Conservation (phyloP, 106 monocot species). For the Allium fistulosum region DNA sequence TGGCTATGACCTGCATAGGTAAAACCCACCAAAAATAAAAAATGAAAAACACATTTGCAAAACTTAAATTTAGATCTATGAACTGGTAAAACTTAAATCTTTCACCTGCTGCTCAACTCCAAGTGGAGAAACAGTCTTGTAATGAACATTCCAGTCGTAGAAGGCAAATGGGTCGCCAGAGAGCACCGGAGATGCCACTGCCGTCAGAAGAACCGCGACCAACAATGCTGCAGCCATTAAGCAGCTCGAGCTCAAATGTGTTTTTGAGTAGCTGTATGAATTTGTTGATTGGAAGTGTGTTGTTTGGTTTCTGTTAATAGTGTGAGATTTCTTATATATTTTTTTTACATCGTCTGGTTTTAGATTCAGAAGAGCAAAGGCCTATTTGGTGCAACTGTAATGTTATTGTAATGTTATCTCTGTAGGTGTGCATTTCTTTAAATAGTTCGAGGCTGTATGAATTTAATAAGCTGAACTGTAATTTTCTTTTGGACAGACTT, state of each 20-base stretch:
- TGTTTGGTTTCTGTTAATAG: not conserved
- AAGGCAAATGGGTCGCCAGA: conserved; percentile 58
- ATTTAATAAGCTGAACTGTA: too few relatives aligned
- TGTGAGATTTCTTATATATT: not conserved
- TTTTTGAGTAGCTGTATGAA: not conserved
- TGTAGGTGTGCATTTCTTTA: too few relatives aligned
- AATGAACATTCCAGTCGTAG: conserved; percentile 79
- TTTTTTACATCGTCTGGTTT: not conserved
- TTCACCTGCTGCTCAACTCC: conserved; percentile 70
- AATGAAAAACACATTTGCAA: not conserved
- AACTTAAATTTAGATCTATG: not conserved
- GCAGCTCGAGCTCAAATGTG: not conserved
- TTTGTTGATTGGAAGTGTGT: not conserved
- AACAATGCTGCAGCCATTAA: not conserved
- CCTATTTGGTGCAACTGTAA: not conserved
- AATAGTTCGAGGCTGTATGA: too few relatives aligned
- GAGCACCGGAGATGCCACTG: not conserved
- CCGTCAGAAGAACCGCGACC: not conserved
- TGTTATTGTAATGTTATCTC: not conserved
- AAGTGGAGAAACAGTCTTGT: conserved; percentile 69
- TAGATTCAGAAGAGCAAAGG: not conserved
- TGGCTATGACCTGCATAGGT: conserved; percentile 44
- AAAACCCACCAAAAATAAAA: not conserved
- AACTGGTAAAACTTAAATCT: not conserved
- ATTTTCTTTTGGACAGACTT: too few relatives aligned